A percentile compares a stretch with the other conserved stretches of the same genome.
Evolutionary conservation across 805 yeast species (phyloP).

Genomic region (Yamadazyma sp.): DNA sequence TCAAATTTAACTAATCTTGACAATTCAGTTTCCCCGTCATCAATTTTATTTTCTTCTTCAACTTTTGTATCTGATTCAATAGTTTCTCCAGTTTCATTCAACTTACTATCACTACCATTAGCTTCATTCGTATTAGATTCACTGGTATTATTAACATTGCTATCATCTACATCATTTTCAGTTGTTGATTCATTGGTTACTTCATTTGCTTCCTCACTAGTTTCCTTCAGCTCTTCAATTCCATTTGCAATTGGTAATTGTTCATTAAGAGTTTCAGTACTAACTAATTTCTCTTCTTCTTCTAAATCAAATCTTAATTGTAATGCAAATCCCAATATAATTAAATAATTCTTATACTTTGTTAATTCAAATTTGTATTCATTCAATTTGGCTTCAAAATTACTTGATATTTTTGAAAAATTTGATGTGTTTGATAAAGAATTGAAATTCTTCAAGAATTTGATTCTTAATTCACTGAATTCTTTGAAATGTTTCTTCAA

Average conservation of each 20-base stretch:
- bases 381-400: constrained; percentile 39
- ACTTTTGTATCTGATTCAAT: constrained; percentile 5
- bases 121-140: not conserved
- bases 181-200: not conserved
- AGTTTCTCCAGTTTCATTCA: constrained; percentile 3
- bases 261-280: too few species aligned
- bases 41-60: constrained; percentile 6
- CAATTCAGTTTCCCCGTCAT: constrained; percentile 28
- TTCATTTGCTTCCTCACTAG: not conserved
- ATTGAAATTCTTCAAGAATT: constrained; percentile 29
- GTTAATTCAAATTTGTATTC: constrained; percentile 44
- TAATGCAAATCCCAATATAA: constrained; percentile 46
- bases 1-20: constrained; percentile 32
- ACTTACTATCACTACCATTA: constrained; percentile 3
- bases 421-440: constrained; percentile 26
- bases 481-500: constrained; percentile 32
- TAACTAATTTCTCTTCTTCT: constrained; percentile 21
- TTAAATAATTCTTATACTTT: constrained; percentile 44
- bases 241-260: not conserved
- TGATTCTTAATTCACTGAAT: constrained; percentile 26
- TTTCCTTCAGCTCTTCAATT: not conserved
- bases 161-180: constrained; percentile 1
- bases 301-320: constrained; percentile 43
- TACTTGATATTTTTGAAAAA: constrained; percentile 31
- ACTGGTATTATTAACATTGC: too few species aligned